Evolutionary conservation across 2,329 filamentous ascomycete species (phyloP).

Genomic region (Colletotrichum sp.): DNA sequence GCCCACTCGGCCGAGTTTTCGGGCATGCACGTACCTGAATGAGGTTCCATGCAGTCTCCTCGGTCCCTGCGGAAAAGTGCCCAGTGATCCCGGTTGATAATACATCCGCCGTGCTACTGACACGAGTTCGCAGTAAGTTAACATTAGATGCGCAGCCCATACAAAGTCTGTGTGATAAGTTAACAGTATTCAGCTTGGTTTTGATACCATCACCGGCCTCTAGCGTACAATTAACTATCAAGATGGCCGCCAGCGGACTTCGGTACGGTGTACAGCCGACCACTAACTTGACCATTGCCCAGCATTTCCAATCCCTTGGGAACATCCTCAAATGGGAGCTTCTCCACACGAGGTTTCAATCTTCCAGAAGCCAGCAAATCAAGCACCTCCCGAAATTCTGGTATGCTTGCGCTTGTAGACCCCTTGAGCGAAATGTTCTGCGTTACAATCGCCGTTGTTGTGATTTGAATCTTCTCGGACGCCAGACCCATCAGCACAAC

Average conservation of each 20-base stretch:
- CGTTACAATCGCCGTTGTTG: not conserved
- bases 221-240: not conserved
- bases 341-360: not conserved
- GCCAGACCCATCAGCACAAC: slow-evolving; percentile 13
- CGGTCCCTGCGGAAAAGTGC: not conserved
- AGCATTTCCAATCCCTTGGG: not conserved
- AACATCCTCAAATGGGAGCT: not conserved
- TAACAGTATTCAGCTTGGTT: not conserved
- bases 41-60: not conserved
- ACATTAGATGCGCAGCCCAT: not conserved
- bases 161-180: not conserved
- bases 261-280: not conserved
- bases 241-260: not conserved
- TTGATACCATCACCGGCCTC: not conserved
- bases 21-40: not conserved
- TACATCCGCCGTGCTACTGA: not conserved
- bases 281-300: not conserved
- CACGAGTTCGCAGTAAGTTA: not conserved
- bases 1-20: not conserved
- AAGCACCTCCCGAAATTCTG: not conserved
- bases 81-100: not conserved
- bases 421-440: not conserved
- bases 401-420: not conserved
- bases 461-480: not conserved
- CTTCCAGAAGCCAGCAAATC: not conserved